These are phyloP conservation scores for Candida odintsovae DNA, from an alignment of 805 yeast genomes.

Conservation along the genomic window DNA sequence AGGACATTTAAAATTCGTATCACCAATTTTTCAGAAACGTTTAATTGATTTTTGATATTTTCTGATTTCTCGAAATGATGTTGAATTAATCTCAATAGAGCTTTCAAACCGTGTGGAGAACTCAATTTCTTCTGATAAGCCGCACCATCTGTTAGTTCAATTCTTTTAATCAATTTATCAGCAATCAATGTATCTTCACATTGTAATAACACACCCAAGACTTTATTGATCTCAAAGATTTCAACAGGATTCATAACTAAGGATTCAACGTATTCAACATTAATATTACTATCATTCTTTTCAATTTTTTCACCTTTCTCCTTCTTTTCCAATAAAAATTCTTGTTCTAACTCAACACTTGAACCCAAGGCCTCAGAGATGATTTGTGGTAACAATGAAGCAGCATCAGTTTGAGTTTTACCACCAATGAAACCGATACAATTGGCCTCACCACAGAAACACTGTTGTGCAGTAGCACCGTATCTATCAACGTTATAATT, in stretches of 20 bases:
- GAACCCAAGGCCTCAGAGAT: conserved; percentile 85
- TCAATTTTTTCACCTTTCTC: conserved; percentile 36
- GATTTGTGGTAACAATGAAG: conserved; percentile 74
- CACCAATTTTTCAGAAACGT: conserved; percentile 35
- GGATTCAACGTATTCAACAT: conserved; percentile 57
- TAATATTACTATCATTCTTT: conserved; percentile 53
- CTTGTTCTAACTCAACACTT: conserved; percentile 57
- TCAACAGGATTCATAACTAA: conserved; percentile 47
- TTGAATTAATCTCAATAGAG: conserved; percentile 57
- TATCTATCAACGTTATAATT: conserved; percentile 90
- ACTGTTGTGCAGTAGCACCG: conserved; percentile 91
- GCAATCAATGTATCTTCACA: conserved; percentile 63
- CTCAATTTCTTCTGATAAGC: conserved; percentile 54
- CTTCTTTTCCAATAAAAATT: conserved; percentile 61
- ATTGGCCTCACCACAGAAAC: conserved; percentile 89
- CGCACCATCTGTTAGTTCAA: conserved; percentile 46
- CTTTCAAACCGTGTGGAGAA: conserved; percentile 81
- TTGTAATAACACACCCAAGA: conserved; percentile 78
- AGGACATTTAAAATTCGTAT: conserved; percentile 52
- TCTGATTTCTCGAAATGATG: conserved; percentile 16
- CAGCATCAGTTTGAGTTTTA: conserved; percentile 92
- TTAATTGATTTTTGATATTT: conserved; percentile 7
- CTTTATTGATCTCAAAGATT: conserved; percentile 60
- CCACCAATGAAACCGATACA: conserved; percentile 96
- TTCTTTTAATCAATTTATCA: conserved; percentile 61